Base-by-base conservation (phyloP, 148 eudicot genomes). In the Oxyria digyna region DNA sequence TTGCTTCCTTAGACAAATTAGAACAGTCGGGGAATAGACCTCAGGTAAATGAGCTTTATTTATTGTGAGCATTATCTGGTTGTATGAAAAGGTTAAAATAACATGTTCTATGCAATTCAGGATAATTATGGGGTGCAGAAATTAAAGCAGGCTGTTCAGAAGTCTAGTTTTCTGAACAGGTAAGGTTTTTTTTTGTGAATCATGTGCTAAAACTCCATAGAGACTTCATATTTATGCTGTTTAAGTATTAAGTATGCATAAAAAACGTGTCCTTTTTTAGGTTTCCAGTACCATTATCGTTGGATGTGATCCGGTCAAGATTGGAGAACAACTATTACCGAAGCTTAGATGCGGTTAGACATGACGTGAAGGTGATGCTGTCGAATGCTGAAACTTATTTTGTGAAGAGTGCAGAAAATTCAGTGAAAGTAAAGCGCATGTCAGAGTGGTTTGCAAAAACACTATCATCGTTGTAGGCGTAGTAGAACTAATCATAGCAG, bases 281-380 rank as follows among this genome's bases (percentile, higher is more conserved):
- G 85, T 94, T 88, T 81, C 92, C 96, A 3, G 97, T 88, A 35
- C 96, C 98, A 17, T 65, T 94, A 62, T 83, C 96, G 26, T 76
- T 94, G 65, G 97, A 94, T 67, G 80, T 87, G 45, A 90, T 94
- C 82, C 87, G 77, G 64, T 72, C 80, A 3, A 88, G 98, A 73
- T 79, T 94, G 64, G 92, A 88, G 78, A 94, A 84, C 71, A 88
- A 83, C 62, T 94, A 94, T 73, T 94, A 94, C 73, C 81, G 98
- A 69, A 84, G 87, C 63, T 62, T 85, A 63, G 97, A 88, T 69
- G 92, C 97, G 3, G 24, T 90, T 81, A 82, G 78, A 82, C 97
- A 94, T 74, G 98, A 94, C 72, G 69, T 81, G 42, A 74, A 76
- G 5, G 85, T 87, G 43, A 73, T 88, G 92, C 69, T 88, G 67